Percentiles rank a stretch among this genome's conserved stretches.
These are phyloP conservation scores for Meripilus lineatus DNA, from an alignment of 1,284 basidiomycete genomes.

Conservation along the genomic window DNA sequence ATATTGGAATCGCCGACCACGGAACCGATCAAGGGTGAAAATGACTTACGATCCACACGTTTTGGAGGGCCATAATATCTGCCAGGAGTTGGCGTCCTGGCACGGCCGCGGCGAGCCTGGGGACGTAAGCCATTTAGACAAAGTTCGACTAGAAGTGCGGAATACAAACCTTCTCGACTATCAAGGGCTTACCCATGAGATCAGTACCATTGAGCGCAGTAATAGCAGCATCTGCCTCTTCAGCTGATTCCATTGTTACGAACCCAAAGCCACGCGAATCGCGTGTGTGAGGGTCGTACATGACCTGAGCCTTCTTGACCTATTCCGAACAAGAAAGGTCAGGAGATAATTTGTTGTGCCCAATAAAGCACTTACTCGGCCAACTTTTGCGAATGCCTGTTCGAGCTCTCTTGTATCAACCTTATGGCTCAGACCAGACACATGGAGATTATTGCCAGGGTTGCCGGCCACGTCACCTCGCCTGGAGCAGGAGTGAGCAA, in stretches of 20 bases:
- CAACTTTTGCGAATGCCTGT: conserved; percentile 83
- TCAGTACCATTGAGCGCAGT: conserved; percentile 80
- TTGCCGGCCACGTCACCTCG: conserved; percentile 49
- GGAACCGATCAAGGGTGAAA: conserved; percentile 10
- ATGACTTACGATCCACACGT: conserved; percentile 52
- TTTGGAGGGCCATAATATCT: conserved; percentile 92
- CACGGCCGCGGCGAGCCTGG: conserved; percentile 89
- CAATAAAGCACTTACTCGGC: conserved; percentile 59
- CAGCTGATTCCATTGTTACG: conserved; percentile 86
- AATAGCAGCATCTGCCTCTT: conserved; percentile 90
- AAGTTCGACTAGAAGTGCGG: neutral
- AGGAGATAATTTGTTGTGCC: neutral
- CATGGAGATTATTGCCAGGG: conserved; percentile 96
- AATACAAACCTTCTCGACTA: conserved; percentile 75
- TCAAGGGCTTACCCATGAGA: conserved; percentile 81
- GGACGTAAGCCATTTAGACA: conserved; percentile 9
- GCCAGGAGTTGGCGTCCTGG: conserved; percentile 93
- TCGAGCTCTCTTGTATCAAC: conserved; percentile 88
- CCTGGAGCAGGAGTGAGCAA: conserved; percentile 12
- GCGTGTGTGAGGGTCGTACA: conserved; percentile 95
- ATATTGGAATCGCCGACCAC: conserved; percentile 9
- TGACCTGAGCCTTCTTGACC: conserved; percentile 89
- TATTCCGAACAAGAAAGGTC: conserved; percentile 23
- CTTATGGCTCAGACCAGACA: conserved; percentile 78
- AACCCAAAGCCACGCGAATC: conserved; percentile 98